Evolutionary conservation across 805 yeast genomes (phyloP), one percentile per base, ranked within the genome.

Genomic region (Candida maesae): DNA sequence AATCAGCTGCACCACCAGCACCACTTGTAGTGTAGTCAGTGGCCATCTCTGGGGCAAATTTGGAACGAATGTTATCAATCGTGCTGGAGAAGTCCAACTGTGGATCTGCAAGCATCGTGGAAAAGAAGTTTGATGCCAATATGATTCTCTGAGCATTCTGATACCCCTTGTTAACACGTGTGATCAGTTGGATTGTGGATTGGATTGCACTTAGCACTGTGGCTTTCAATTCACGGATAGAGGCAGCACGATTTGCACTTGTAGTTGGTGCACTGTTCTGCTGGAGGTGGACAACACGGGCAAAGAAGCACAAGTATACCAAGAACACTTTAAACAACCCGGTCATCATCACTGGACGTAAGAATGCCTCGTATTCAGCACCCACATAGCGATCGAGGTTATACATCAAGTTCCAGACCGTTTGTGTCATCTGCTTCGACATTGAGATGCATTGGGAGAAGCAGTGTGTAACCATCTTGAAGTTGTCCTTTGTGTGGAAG

Each of bases 321-420:
- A 39, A 8, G 6, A 36, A 23, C 9, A 18, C 27, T 13, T 16
- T 21, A 6, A 6, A 13, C 20, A 25, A 4, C 6, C 26, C 23
- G 15, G 3, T 9, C 7, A 35, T 3, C 3, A 38, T 11, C 16
- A 6, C 15, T 21, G 46, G 38, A 19, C 43, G 46, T 9, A 43
- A n/a, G 19, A 14, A 39, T 15, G 36, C 28, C 7, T 17, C 27
- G 15, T 32, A 43, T 16, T 15, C n/a, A 5, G 16, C 17, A 1
- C 55, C 50, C 2, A 75, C 72, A 47, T 67, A 65, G 2, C 47
- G 37, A 1, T 53, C 46, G 40, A 62, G 56, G 35, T 64, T 61
- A 19, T 46, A 48, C n/a, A 66, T 49, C 20, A 71, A 44, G 19
- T 63, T 60, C 42, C 55, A 42, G 27, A 58, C 53, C 4, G 60